These are phyloP conservation scores for Beauveria sp. DNA, from an alignment of 2,329 filamentous ascomycete species.

Conservation along the genomic window DNA sequence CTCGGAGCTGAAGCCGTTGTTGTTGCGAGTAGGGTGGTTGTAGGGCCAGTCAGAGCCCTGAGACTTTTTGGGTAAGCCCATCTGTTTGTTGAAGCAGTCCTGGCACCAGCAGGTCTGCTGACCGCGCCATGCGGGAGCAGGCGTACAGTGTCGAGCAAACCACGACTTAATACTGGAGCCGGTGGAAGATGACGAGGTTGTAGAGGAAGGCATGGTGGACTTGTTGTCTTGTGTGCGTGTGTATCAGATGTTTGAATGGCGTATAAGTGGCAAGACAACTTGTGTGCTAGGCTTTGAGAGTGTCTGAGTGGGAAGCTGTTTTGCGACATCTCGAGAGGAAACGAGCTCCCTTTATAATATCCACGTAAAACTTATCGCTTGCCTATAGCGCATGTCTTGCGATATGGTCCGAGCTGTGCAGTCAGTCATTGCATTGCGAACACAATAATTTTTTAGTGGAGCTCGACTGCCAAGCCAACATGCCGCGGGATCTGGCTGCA, in stretches of 20 bases:
- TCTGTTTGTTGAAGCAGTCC: conserved; percentile 20
- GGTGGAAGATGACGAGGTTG: conserved; percentile 14
- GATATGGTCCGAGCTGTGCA: conserved; percentile 4
- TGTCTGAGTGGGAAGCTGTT: background rate
- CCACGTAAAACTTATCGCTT: background rate
- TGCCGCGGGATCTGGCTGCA: background rate
- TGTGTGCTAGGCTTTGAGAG: background rate
- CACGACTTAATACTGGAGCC: conserved; percentile 20
- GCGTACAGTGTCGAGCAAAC: conserved; percentile 34
- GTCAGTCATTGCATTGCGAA: background rate
- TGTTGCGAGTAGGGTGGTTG: conserved; percentile 3
- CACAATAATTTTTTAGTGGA: background rate
- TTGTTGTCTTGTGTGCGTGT: background rate
- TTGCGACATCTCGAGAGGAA: background rate
- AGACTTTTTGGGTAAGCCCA: background rate
- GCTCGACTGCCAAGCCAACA: background rate
- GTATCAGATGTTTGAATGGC: background rate
- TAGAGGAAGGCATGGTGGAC: conserved; percentile 12
- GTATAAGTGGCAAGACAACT: background rate
- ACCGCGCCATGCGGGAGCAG: conserved; percentile 29
- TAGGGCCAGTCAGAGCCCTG: conserved; percentile 5
- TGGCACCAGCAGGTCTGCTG: conserved; percentile 29
- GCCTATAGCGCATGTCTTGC: background rate
- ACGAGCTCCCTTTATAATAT: conserved; percentile 2
- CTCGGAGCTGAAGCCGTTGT: conserved; percentile 9